These are phyloP conservation scores for Aciculoconidium aculeatum DNA, from an alignment of 805 yeast species.

Conservation along the genomic window DNA sequence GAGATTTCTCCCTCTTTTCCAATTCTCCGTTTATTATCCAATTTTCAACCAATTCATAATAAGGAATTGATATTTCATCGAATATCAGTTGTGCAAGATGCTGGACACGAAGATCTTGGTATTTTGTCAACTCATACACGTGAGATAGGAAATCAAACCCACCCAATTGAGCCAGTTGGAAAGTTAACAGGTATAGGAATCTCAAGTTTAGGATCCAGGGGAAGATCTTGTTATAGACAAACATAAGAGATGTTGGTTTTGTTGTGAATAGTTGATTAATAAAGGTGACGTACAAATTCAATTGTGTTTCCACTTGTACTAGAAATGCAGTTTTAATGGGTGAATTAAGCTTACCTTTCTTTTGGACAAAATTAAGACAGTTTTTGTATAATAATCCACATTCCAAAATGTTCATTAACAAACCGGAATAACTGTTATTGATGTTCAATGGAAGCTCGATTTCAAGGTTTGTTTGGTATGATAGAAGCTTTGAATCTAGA, in stretches of 20 bases:
- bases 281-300: conserved; percentile 27
- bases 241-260: conserved; percentile 23
- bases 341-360: conserved; percentile 27
- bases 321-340: conserved; percentile 60
- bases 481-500: conserved; percentile 51
- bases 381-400: conserved; percentile 62
- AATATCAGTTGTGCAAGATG: conserved; percentile 41
- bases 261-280: conserved; percentile 30
- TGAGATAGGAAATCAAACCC: conserved; percentile 53
- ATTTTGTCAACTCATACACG: conserved; percentile 43
- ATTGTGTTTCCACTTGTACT: conserved; percentile 39
- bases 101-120: conserved; percentile 58
- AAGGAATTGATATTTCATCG: conserved; percentile 47
- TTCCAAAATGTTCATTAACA: conserved; percentile 56
- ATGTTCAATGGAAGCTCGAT: conserved; percentile 45
- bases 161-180: conserved; percentile 22
- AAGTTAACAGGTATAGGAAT: conserved; percentile 42
- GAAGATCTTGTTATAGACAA: conserved; percentile 36
- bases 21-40: conserved; percentile 74
- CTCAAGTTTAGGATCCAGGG: conserved; percentile 55
- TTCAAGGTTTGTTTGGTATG: conserved; percentile 30
- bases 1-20: too few relatives aligned
- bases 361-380: conserved; percentile 28
- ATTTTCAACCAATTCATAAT: conserved; percentile 48
- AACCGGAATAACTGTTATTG: conserved; percentile 50